Evolutionary conservation across 345 rosid genomes (phyloP).

Genomic region (Tarenaya hassleriana): DNA sequence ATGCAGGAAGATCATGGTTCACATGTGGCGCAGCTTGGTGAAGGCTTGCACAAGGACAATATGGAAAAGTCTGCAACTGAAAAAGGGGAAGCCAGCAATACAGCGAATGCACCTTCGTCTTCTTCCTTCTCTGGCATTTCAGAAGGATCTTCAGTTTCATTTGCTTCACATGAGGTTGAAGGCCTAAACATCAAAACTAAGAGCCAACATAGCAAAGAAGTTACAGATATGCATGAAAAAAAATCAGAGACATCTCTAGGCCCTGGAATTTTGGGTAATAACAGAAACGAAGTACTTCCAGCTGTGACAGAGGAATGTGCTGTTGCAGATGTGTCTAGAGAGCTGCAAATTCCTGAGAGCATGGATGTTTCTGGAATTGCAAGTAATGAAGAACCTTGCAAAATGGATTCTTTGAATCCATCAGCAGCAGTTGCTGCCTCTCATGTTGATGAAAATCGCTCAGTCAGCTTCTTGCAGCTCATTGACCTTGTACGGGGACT

Average conservation of each 20-base stretch:
- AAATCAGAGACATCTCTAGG: constrained; percentile 23
- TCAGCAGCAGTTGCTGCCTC: constrained; percentile 22
- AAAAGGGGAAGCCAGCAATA: constrained; percentile 25
- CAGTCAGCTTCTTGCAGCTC: constrained; percentile 42
- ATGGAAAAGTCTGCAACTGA: constrained; percentile 25
- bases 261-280: constrained; percentile 14
- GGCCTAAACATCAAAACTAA: constrained; percentile 19
- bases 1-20: constrained; percentile 78
- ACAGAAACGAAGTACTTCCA: constrained; percentile 20
- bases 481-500: constrained; percentile 43
- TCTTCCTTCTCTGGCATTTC: constrained; percentile 17
- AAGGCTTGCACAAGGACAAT: constrained; percentile 23
- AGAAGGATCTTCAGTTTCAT: constrained; percentile 31
- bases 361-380: constrained; percentile 28
- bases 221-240: constrained; percentile 23
- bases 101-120: constrained; percentile 26
- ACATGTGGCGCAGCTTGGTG: constrained; percentile 36
- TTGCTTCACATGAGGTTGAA: constrained; percentile 27
- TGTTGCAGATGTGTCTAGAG: constrained; percentile 28
- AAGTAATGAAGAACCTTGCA: constrained; percentile 35
- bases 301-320: constrained; percentile 23
- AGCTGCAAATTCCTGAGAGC: constrained; percentile 32
- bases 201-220: constrained; percentile 16
- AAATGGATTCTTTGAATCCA: constrained; percentile 20
- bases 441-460: constrained; percentile 24